Evolutionary conservation across 75 land plant species (phyloP).

Genomic region (Pinus taeda): DNA sequence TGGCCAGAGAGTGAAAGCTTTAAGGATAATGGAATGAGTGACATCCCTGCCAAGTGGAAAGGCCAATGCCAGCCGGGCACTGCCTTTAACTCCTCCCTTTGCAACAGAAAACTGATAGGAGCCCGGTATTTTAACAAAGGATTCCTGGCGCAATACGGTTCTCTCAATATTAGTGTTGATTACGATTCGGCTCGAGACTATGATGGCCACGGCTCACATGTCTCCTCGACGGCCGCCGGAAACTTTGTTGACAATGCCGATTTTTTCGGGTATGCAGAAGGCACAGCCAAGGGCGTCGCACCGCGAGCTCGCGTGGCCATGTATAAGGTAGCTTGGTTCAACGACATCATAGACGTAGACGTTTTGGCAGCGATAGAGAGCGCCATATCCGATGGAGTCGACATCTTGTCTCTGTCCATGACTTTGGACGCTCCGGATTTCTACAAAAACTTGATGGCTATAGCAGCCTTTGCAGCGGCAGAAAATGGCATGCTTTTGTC

Average conservation of each 20-base stretch:
- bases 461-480: slow-evolving; percentile 46
- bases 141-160: slow-evolving; percentile 16
- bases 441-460: slow-evolving; percentile 30
- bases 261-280: slow-evolving; percentile 14
- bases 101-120: slow-evolving; percentile 18
- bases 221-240: slow-evolving; percentile 28
- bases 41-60: too few species aligned
- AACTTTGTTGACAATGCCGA: slow-evolving; percentile 16
- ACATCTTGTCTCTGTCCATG: too few species aligned
- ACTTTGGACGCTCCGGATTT: too few species aligned
- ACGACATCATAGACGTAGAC: too few species aligned
- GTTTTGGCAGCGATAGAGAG: too few species aligned
- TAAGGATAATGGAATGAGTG: too few species aligned
- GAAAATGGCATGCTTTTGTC: slow-evolving; percentile 34
- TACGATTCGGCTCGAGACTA: slow-evolving; percentile 18
- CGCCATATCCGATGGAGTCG: too few species aligned
- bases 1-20: too few species aligned
- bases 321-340: too few species aligned
- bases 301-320: too few species aligned
- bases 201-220: slow-evolving; percentile 36
- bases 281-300: too few species aligned
- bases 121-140: background rate
- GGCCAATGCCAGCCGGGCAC: slow-evolving; percentile 10
- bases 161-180: background rate
- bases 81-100: slow-evolving; percentile 9